A percentile compares a stretch with the other conserved stretches of the same genome.
phyloP scores from a whole-genome alignment of 2,329 filamentous ascomycete species.

The Biscogniauxia sp. region DNA sequence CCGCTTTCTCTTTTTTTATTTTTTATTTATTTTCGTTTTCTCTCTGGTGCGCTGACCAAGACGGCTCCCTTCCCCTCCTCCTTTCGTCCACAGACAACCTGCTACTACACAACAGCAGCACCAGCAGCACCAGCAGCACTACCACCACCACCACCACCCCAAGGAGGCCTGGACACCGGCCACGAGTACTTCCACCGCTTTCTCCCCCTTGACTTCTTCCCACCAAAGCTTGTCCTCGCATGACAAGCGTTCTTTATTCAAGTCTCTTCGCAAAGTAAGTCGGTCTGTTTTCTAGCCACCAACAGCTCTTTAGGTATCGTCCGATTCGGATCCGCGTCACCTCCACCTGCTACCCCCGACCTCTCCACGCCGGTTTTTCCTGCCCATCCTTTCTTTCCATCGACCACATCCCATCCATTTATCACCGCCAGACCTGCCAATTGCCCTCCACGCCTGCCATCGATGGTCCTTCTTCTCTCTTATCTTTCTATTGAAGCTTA shows the following conservation, averaged over 20 bases:
- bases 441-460: slow-evolving; percentile 15
- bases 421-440: slow-evolving; percentile 17
- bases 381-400: slow-evolving; percentile 15
- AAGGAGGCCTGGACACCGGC: slow-evolving; percentile 18
- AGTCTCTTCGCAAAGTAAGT: slow-evolving; percentile 25
- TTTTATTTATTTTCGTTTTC: slow-evolving; percentile 2
- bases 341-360: slow-evolving; percentile 20
- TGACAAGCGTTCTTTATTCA: slow-evolving; percentile 20
- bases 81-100: slow-evolving; percentile 19
- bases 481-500: slow-evolving; percentile 16
- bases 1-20: slow-evolving; percentile 8
- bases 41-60: slow-evolving; percentile 29
- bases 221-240: slow-evolving; percentile 25
- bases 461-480: slow-evolving; percentile 2
- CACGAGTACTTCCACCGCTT: slow-evolving; percentile 18
- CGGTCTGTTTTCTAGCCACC: slow-evolving; percentile 9
- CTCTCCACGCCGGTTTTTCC: slow-evolving; percentile 19
- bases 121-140: not conserved
- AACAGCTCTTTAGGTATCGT: slow-evolving; percentile 13
- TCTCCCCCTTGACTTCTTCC: slow-evolving; percentile 11
- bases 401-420: slow-evolving; percentile 10
- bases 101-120: slow-evolving; percentile 19
- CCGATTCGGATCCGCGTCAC: slow-evolving; percentile 24
- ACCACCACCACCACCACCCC: not conserved
- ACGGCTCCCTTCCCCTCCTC: slow-evolving; percentile 13